A percentile compares a stretch with the other conserved stretches of the same genome.
Evolutionary conservation across 768 basidiomycete species (phyloP).

Genomic region (Suillus spraguei): DNA sequence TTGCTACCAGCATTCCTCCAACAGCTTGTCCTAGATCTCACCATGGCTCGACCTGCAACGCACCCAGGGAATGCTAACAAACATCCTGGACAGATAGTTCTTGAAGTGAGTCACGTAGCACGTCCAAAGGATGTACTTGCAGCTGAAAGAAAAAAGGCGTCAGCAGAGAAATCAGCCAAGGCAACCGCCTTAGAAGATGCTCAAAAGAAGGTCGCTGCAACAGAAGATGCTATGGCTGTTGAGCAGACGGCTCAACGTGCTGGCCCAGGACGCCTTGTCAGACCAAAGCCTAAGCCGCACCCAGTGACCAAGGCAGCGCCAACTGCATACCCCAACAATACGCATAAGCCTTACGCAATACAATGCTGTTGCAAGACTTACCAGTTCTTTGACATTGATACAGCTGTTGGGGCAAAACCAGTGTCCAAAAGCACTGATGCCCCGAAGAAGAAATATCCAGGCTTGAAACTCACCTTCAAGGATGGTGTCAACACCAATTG

Average conservation of each 20-base stretch:
- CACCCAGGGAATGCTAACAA: background rate
- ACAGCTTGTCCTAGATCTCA: background rate
- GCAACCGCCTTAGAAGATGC: background rate
- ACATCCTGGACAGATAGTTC: background rate
- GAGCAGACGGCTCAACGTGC: background rate
- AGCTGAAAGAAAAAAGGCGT: background rate
- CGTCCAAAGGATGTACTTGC: background rate
- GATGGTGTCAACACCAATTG: background rate
- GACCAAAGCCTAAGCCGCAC: conserved; percentile 1
- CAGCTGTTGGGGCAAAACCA: background rate
- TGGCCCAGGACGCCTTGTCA: background rate
- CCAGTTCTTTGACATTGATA: background rate
- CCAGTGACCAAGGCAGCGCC: background rate
- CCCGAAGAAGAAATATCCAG: background rate
- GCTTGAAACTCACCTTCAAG: background rate
- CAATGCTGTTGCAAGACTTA: background rate
- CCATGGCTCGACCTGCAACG: background rate
- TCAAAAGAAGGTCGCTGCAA: background rate
- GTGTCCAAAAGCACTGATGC: background rate
- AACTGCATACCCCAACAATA: background rate
- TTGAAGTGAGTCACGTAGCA: background rate
- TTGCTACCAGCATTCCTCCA: background rate
- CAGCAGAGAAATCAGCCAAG: background rate
- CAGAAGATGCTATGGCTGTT: background rate
- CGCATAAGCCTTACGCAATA: background rate